Percentiles rank a stretch among this genome's conserved stretches.
Conservation (phyloP, 169 alveolate genomes). For the Perkinsus olseni region DNA sequence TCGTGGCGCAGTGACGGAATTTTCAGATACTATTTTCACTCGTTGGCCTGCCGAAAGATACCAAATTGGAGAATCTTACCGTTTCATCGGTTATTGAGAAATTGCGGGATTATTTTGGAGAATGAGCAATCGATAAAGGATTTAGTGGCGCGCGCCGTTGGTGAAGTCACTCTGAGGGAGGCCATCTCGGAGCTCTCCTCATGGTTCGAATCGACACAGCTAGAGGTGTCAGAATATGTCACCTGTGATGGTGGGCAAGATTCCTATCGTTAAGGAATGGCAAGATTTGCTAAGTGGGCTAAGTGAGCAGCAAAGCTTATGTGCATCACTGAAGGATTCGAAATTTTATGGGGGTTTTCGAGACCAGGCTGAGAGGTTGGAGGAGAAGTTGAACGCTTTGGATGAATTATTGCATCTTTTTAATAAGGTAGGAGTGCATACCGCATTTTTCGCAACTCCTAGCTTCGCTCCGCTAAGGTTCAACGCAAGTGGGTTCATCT, state of each 20-base stretch:
- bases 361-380: conserved; percentile 74
- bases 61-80: conserved; percentile 62
- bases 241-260: conserved; percentile 55
- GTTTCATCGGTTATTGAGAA: conserved; percentile 62
- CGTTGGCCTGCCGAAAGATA: conserved; percentile 60
- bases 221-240: conserved; percentile 64
- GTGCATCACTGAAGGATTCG: conserved; percentile 69
- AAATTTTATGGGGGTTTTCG: conserved; percentile 61
- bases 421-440: conserved; percentile 62
- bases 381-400: conserved; percentile 64
- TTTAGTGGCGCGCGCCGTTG: conserved; percentile 76
- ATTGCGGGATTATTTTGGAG: conserved; percentile 48
- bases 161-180: conserved; percentile 82
- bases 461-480: no score
- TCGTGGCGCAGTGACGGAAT: neutral
- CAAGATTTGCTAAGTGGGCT: conserved; percentile 78
- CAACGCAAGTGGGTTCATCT: conserved; percentile 85
- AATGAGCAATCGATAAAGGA: conserved; percentile 67
- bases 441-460: no score
- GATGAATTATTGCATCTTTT: conserved; percentile 67
- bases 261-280: conserved; percentile 84
- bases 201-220: conserved; percentile 82
- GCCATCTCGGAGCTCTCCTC: conserved; percentile 78
- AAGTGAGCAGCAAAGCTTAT: conserved; percentile 72
- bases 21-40: conserved; percentile 56